phyloP scores from a whole-genome alignment of 192 early-diverging fungal species.

The Thamnidium elegans region DNA sequence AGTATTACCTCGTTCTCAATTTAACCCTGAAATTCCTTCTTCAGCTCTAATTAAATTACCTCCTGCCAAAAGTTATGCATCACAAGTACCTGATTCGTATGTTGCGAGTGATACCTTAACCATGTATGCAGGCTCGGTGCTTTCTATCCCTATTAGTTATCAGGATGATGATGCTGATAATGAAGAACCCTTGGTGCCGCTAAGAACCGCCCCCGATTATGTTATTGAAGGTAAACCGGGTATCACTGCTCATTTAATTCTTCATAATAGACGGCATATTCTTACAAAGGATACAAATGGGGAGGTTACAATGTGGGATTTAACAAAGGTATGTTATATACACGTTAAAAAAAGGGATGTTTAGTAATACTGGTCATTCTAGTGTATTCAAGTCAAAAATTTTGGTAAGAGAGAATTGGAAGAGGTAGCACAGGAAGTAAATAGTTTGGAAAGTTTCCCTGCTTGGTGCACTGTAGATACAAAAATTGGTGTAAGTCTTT shows the following conservation, averaged over 20 bases:
- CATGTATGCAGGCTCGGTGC: conserved; percentile 37
- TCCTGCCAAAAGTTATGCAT: conserved; percentile 36
- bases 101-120: conserved; percentile 34
- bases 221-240: conserved; percentile 56
- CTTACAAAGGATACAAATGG: conserved; percentile 81
- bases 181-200: conserved; percentile 21
- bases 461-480: conserved; percentile 95
- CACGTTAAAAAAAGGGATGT: background rate
- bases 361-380: background rate
- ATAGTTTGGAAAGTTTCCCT: conserved; percentile 73
- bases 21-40: conserved; percentile 41
- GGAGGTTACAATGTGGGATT: conserved; percentile 87
- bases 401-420: conserved; percentile 55
- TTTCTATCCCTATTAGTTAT: conserved; percentile 40
- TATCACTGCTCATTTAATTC: conserved; percentile 59
- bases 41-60: conserved; percentile 47
- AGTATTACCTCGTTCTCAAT: conserved; percentile 24
- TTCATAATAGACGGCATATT: conserved; percentile 85
- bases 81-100: conserved; percentile 38
- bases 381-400: conserved; percentile 57
- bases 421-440: conserved; percentile 52
- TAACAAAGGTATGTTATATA: conserved; percentile 64
- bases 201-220: conserved; percentile 39
- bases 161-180: conserved; percentile 33
- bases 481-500: conserved; percentile 69